phyloP scores from a whole-genome alignment of 2,329 filamentous ascomycete species.

The Gnomoniopsis smithogilvyi region DNA sequence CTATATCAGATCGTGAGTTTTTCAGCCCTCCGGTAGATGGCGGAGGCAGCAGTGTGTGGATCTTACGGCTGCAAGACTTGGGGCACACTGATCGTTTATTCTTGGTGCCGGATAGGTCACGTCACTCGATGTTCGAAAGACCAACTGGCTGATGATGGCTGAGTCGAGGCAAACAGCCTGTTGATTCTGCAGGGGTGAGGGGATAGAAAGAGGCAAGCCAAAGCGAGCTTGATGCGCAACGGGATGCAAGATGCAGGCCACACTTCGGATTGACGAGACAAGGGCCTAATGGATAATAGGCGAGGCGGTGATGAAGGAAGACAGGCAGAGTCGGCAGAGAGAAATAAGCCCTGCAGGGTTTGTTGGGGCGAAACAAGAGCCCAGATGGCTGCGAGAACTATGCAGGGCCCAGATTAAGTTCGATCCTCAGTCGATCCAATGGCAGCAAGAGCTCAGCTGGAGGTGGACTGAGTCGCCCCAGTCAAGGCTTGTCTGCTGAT shows the following conservation, averaged over 20 bases:
- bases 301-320: constrained; percentile 4
- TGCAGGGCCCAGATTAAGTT: constrained; percentile 5
- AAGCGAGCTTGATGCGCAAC: constrained; percentile 15
- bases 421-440: constrained; percentile 1
- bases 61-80: not conserved
- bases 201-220: constrained; percentile 16
- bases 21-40: not conserved
- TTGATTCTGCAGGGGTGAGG: not conserved
- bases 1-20: not conserved
- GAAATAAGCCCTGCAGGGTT: constrained; percentile 1
- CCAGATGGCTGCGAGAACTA: constrained; percentile 1
- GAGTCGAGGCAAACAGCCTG: constrained; percentile 11
- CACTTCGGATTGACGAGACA: constrained; percentile 8
- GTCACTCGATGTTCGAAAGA: constrained; percentile 8
- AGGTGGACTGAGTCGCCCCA: constrained; percentile 3
- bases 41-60: not conserved
- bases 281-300: constrained; percentile 1
- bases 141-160: constrained; percentile 13
- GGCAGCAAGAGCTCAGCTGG: constrained; percentile 6
- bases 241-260: constrained; percentile 14
- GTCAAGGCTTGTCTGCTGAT: constrained; percentile 6
- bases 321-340: constrained; percentile 4
- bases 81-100: constrained; percentile 2
- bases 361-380: constrained; percentile 16
- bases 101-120: constrained; percentile 9